Percentiles rank a stretch among this genome's conserved stretches.
These are phyloP conservation scores for Aspergillus eucalypticola DNA, from an alignment of 2,329 filamentous ascomycete genomes.

Conservation along the genomic window DNA sequence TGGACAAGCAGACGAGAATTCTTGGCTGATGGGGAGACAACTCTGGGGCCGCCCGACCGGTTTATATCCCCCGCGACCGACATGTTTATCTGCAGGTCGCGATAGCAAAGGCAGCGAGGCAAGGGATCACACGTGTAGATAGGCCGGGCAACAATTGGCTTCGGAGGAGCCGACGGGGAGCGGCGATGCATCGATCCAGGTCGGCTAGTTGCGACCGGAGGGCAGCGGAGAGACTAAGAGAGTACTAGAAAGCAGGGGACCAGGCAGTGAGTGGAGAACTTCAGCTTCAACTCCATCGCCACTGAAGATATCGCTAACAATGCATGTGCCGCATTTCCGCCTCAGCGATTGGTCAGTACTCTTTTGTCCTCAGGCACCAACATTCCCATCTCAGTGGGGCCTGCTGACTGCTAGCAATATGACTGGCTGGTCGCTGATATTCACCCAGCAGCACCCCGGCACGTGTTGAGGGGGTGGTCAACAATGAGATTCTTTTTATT, in stretches of 20 bases:
- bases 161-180: neutral
- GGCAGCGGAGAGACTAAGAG: too few species aligned
- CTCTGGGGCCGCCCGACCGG: neutral
- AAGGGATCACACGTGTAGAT: slow-evolving; percentile 10
- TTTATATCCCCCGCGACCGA: neutral
- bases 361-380: neutral
- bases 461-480: neutral
- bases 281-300: neutral
- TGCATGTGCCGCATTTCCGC: neutral
- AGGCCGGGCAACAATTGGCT: slow-evolving; percentile 9
- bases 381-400: neutral
- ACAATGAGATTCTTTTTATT: neutral
- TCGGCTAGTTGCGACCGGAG: neutral
- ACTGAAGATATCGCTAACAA: neutral
- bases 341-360: neutral
- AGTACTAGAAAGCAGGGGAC: neutral
- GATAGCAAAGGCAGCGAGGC: neutral
- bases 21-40: neutral
- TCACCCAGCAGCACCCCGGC: neutral
- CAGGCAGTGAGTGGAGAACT: neutral
- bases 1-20: neutral
- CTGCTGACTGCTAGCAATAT: fast-evolving
- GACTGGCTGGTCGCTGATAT: neutral
- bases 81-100: neutral
- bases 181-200: neutral